Base-by-base conservation (phyloP, 352 stramenopile species). In the Globisporangium rhizosaccharum region DNA sequence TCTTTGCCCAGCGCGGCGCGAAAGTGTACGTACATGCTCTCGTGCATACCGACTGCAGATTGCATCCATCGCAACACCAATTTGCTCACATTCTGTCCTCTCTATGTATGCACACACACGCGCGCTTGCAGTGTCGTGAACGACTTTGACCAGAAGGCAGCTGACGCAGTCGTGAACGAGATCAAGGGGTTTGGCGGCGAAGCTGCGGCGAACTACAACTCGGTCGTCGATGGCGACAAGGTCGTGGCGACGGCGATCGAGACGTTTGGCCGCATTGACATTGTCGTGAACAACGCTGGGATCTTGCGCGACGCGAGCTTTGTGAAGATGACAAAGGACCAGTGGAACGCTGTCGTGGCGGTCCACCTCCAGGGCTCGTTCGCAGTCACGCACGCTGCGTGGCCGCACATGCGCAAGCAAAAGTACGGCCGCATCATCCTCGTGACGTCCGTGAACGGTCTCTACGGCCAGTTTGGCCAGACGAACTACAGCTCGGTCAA, bases 231-330 rank as follows among this genome's bases (percentile, higher is more conserved):
- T n/a, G 84, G 85, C 28, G 82, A 87, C 26, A 90, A 90, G 60
- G 82, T 94, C 26, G 80, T 94, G 15, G 76, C 68, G 15, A 89
- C 79, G 56, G 83, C 81, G 33, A 88, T 94, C 53, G 61, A 79
- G 39, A 69, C 56, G 37, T 94, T 82, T 42, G 81, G 79, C 20
- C 82, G 85, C 56, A 72, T 94, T 25, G 85, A 94, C 57, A 92
- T 94, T 33, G 44, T 94, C n/a, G 76, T 92, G 44, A 94, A 94
- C 76, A 99, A 99, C 72, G 96, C 96, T 14, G 94, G 90, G 11
- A 96, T 98, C 65, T 66, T 99, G 76, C 81, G 96, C 66, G 71
- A 97, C 83, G 75, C 90, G 60, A 82, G 68, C 52, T 97, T 97
- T 66, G 65, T 74, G 64, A 96, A 96, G 72, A 96, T 97, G 89